Percentiles rank a stretch among this genome's conserved stretches.
phyloP scores from a whole-genome alignment of 108 stramenopile genomes.

The Mayamaea pseudoterrestris region DNA sequence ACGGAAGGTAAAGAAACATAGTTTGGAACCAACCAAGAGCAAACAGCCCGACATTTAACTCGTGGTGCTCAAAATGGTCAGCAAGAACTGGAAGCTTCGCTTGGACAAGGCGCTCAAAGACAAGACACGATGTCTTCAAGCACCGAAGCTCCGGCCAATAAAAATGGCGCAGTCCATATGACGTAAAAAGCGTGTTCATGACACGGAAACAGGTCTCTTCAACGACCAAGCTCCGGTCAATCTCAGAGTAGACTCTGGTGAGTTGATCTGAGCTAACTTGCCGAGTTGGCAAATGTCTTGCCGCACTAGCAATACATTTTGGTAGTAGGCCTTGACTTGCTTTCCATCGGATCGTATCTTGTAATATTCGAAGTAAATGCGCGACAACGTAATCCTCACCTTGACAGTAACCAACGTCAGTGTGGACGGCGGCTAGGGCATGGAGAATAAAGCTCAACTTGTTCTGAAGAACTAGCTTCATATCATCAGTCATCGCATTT shows the following conservation, averaged over 20 bases:
- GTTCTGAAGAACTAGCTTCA: slow-evolving; percentile 63
- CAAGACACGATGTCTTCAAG: slow-evolving; percentile 74
- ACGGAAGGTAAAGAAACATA: slow-evolving; percentile 80
- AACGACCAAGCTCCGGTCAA: slow-evolving; percentile 43
- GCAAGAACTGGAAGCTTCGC: slow-evolving; percentile 78
- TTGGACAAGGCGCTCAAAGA: slow-evolving; percentile 71
- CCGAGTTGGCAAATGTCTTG: neutral
- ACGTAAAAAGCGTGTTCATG: slow-evolving; percentile 71
- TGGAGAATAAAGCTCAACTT: slow-evolving; percentile 72
- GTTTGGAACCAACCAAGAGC: slow-evolving; percentile 90
- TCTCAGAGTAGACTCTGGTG: slow-evolving; percentile 11
- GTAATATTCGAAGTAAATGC: slow-evolving; percentile 72
- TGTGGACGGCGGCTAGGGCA: slow-evolving; percentile 63
- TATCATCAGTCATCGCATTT: slow-evolving; percentile 59
- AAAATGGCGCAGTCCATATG: slow-evolving; percentile 73
- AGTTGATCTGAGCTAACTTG: slow-evolving; percentile 1
- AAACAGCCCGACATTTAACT: slow-evolving; percentile 79
- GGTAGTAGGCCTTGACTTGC: slow-evolving; percentile 44
- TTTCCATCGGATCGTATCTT: slow-evolving; percentile 67
- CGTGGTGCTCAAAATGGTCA: slow-evolving; percentile 86
- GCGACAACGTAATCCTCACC: slow-evolving; percentile 88
- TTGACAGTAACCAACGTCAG: slow-evolving; percentile 80
- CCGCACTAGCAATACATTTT: slow-evolving; percentile 8
- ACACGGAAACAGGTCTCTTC: slow-evolving; percentile 69
- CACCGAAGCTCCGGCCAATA: slow-evolving; percentile 83